Conservation (phyloP, 106 monocot species). For the Ottelia alismoides region DNA sequence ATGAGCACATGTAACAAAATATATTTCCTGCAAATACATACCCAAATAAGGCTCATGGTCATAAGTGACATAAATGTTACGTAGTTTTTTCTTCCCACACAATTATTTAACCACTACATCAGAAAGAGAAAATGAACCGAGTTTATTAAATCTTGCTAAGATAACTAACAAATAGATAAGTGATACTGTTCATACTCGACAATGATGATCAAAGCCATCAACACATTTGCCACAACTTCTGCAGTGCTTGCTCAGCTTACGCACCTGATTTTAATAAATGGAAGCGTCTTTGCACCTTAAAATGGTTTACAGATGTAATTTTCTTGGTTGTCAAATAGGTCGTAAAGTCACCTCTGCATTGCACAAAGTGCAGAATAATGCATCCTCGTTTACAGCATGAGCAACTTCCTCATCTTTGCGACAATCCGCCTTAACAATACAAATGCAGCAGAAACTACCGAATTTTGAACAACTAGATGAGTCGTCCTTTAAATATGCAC, state of each 20-base stretch:
- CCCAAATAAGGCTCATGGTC: slow-evolving; percentile 55
- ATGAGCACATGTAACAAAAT: no score
- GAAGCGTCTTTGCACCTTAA: no score
- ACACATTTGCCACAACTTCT: slow-evolving; percentile 64
- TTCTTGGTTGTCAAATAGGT: no score
- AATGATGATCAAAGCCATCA: slow-evolving; percentile 89
- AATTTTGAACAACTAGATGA: slow-evolving; percentile 11
- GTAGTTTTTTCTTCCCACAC: slow-evolving; percentile 73
- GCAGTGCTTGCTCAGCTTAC: slow-evolving; percentile 66
- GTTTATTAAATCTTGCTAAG: no score
- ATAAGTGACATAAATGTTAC: slow-evolving; percentile 60
- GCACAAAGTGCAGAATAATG: slow-evolving; percentile 65
- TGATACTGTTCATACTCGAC: slow-evolving; percentile 55
- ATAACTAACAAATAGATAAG: no score
- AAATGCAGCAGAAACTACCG: slow-evolving; percentile 27
- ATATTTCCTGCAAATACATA: slow-evolving; percentile 3
- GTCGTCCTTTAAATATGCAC: background rate
- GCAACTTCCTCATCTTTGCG: slow-evolving; percentile 18
- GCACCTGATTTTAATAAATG: no score
- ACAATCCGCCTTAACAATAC: slow-evolving; percentile 55
- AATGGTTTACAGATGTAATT: no score
- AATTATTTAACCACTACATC: slow-evolving; percentile 84
- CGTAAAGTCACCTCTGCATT: slow-evolving; percentile 59
- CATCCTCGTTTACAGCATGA: slow-evolving; percentile 28
- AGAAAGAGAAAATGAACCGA: background rate